phyloP scores from a whole-genome alignment of 1,284 basidiomycete species.

The Rhodotorula sp. region DNA sequence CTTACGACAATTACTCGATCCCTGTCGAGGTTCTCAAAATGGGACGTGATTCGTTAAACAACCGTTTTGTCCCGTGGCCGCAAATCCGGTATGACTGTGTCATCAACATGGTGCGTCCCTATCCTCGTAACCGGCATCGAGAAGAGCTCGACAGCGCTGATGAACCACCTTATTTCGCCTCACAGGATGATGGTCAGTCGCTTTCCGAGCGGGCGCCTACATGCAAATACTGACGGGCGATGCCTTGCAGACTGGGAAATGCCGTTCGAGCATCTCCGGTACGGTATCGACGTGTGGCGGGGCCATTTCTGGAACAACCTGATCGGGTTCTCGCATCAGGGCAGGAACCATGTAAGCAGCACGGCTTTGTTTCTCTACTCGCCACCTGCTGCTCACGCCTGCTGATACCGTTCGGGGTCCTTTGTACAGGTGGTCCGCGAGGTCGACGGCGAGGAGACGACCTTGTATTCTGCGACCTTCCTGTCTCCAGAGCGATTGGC shows the following conservation, averaged over 20 bases:
- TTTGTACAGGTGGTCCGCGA: background rate
- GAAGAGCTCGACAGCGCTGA: background rate
- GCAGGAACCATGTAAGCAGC: conserved; percentile 5
- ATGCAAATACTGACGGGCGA: background rate
- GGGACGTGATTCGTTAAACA: conserved; percentile 12
- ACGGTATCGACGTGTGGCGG: conserved; percentile 8
- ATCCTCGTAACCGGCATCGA: background rate
- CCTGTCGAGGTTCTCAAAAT: conserved; percentile 15
- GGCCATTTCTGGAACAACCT: conserved; percentile 7
- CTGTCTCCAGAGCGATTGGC: background rate
- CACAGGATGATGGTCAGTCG: conserved; percentile 3
- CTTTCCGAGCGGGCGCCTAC: no score
- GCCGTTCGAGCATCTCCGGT: conserved; percentile 14
- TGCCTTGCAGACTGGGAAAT: conserved; percentile 12
- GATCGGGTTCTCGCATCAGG: conserved; percentile 5
- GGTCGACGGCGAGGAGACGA: background rate
- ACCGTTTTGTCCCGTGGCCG: conserved; percentile 14
- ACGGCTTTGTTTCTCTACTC: no score
- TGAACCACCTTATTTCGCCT: background rate
- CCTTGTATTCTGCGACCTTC: conserved; percentile 8
- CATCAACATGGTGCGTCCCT: conserved; percentile 7
- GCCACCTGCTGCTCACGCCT: background rate
- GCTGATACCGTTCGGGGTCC: background rate
- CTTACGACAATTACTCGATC: conserved; percentile 1
- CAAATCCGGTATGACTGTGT: conserved; percentile 9